Conservation (phyloP, 2,329 filamentous ascomycete genomes). For the Emmonsia crescens region DNA sequence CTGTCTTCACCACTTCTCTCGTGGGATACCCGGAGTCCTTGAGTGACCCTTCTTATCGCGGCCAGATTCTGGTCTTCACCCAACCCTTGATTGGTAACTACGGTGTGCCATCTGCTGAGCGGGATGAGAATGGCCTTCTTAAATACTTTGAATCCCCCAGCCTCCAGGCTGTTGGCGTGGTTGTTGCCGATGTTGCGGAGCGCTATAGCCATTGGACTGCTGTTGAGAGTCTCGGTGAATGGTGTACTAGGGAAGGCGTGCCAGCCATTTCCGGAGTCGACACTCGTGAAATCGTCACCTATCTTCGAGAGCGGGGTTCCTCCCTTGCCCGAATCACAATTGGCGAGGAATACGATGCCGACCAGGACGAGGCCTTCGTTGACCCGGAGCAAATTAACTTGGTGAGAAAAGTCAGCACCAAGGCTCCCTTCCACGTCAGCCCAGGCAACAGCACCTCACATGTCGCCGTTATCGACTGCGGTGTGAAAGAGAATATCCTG, state of each 20-base stretch:
- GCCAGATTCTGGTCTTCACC: constrained; percentile 94
- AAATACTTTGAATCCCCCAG: constrained; percentile 98
- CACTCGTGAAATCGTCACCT: constrained; percentile 90
- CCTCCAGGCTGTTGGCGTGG: constrained; percentile 90
- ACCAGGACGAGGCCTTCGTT: constrained; percentile 91
- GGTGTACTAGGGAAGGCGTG: constrained; percentile 93
- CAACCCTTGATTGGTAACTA: constrained; percentile 98
- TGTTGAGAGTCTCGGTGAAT: constrained; percentile 82
- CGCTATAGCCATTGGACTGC: constrained; percentile 99
- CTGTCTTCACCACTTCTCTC: constrained; percentile 95
- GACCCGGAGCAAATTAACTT: constrained; percentile 96
- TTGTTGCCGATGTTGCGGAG: constrained; percentile 86
- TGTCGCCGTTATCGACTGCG: constrained; percentile 91
- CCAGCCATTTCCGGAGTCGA: constrained; percentile 95
- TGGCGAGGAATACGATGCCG: constrained; percentile 95
- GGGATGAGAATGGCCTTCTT: constrained; percentile 80
- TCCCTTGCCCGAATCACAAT: constrained; percentile 89
- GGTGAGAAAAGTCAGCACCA: constrained; percentile 92
- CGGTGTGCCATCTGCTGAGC: constrained; percentile 75
- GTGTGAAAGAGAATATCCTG: constrained; percentile 99
- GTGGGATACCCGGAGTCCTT: constrained; percentile 93
- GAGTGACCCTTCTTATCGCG: constrained; percentile 58
- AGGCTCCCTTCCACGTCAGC: constrained; percentile 91
- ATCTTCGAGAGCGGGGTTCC: constrained; percentile 90
- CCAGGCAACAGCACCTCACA: constrained; percentile 75